Base-by-base conservation (phyloP, 495 filamentous ascomycete species). In the Penicillium cataractarum region DNA sequence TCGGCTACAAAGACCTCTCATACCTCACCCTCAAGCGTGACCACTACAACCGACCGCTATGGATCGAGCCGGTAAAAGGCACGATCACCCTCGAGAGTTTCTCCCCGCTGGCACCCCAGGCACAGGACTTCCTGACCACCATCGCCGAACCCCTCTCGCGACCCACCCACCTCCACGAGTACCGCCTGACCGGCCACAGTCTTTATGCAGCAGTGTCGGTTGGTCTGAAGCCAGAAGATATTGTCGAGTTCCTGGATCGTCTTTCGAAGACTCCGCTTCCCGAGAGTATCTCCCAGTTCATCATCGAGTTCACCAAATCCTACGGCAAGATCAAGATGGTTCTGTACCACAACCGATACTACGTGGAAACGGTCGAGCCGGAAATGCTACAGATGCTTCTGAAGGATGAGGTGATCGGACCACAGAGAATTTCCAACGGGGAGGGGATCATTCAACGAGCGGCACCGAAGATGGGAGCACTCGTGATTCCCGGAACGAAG, bases 251-350 rank as follows among this genome's bases (percentile, higher is more conserved):
- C 31, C 79, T 99, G 32, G 92, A 97, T 55, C 84, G 90, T 39
- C 85, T 97, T 61, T 90, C 92, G 15, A 98, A 98, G 77, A 94
- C 90, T 0, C 83, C 89, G 6, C 78, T 98, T 8, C 92, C 94
- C 0, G 83, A 89, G 1, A 82, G 85, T n/a, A 92, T 97, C 52
- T 84, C 84, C 58, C 76, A 82, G 15, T 97, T 92, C 71, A 95
- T 99, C 67, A 81, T 87, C 61, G 86, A 88, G 40, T 92, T 90
- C 68, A 97, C 93, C 7, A 87, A 89, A 59, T 93, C 90, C 24
- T 98, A 93, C 73, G 95, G 95, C 40, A 97, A 98, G 74, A 92
- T 97, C 39, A 95, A 97, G 76, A 84, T 98, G 39, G 95, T 98
- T 24, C 76, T 98, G 60, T 96, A 97, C 73, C 88, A 97, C 69